Base-by-base conservation (phyloP, 1,139 yeast species). In the Magnusiomyces suaveolens region DNA sequence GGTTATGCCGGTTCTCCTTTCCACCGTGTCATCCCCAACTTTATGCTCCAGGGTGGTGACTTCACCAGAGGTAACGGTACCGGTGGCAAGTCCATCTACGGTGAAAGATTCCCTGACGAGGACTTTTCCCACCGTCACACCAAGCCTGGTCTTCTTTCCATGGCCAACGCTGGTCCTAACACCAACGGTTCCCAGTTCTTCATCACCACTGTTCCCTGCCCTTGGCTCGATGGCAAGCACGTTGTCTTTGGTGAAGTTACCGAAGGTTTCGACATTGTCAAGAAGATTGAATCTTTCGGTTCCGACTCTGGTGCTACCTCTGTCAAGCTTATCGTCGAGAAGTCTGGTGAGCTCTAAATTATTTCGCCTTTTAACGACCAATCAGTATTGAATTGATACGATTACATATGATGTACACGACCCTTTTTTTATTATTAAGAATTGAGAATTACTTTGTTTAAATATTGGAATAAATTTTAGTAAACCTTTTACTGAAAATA, bases 151-250 rank as follows among this genome's bases (percentile, higher is more conserved):
- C 81, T 90, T 69, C 81, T 92, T 71, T 87, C 96, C 66, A 92
- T 92, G 98, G 98, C 98, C 74, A 92, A 92, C 71, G 97, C 97
- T 67, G 98, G 98, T 72, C 96, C 96, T 76, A 89, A 90, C 90
- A 90, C 97, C 83, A 92, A 92, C 80, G 98, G 98, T 64, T 90
- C 97, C 58, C 98, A 92, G 79, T 92, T 92, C 80, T 92, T 92
- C 83, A 82, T 92, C 77, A 92, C 98, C 80, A 90, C 97, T 61
- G 97, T 90, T 58, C 81, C 89, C 67, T 79, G 87, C 74, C 87
- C 96, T 65, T 90, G 97, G 97, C 84, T 92, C 76, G 97, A 92
- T 72, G 97, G 97, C 73, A 87, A 85, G 79, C 98, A 92, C 84
- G 97, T 89, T 75, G 98, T 92, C 62, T 92, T 90, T 69, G 98